Conservation (phyloP, 2,329 filamentous ascomycete genomes). For the Penicillium sp. region DNA sequence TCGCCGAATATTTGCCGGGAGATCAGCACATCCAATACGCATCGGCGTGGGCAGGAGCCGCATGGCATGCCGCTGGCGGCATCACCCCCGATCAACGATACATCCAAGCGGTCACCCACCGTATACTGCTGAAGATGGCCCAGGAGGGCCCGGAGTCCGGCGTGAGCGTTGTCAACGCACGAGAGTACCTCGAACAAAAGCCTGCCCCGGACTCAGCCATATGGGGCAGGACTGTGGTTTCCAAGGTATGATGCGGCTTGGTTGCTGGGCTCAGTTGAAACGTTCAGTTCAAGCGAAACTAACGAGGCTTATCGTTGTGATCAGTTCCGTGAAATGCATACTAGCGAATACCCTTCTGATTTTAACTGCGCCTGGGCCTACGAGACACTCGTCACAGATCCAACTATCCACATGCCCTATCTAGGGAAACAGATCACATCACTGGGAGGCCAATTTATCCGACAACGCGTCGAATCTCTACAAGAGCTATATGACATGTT, state of each 20-base stretch:
- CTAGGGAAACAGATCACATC: conserved; percentile 29
- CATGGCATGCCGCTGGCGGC: conserved; percentile 42
- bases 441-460: conserved; percentile 37
- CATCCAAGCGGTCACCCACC: conserved; percentile 38
- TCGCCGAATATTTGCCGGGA: conserved; percentile 40
- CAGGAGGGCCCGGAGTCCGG: conserved; percentile 34
- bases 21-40: conserved; percentile 40
- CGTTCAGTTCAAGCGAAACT: neutral
- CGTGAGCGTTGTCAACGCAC: conserved; percentile 35
- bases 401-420: conserved; percentile 41
- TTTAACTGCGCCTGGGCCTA: conserved; percentile 40
- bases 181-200: conserved; percentile 38
- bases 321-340: conserved; percentile 36
- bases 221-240: conserved; percentile 38
- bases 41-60: conserved; percentile 43
- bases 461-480: conserved; percentile 35
- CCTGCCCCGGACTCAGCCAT: conserved; percentile 35
- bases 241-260: conserved; percentile 27
- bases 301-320: neutral
- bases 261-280: neutral
- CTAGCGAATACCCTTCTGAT: conserved; percentile 34
- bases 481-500: conserved; percentile 37
- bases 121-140: conserved; percentile 38
- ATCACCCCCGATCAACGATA: conserved; percentile 38
- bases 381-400: conserved; percentile 40